phyloP scores from a whole-genome alignment of 306 rosid genomes.

The Cyamopsis tetragonoloba region DNA sequence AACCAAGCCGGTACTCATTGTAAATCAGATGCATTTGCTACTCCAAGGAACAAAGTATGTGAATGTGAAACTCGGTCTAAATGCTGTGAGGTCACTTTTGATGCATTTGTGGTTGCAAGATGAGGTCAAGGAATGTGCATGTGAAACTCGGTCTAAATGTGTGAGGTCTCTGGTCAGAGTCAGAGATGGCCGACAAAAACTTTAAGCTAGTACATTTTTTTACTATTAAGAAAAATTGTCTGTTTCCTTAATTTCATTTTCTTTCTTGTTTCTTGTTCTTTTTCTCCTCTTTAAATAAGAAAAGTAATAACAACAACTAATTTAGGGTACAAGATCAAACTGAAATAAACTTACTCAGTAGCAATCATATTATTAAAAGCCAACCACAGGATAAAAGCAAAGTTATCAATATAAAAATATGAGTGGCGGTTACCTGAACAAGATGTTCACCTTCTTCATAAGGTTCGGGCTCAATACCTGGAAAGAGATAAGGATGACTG shows the following conservation, averaged over 20 bases:
- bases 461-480: constrained; percentile 97
- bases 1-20: too few species aligned
- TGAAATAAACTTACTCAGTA: neutral
- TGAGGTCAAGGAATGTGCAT: too few species aligned
- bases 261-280: neutral
- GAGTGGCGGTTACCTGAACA: constrained; percentile 54
- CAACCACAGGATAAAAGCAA: neutral
- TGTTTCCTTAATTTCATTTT: neutral
- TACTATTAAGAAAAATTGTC: neutral
- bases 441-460: constrained; percentile 97
- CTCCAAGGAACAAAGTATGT: too few species aligned
- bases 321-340: constrained; percentile 9
- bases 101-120: too few species aligned
- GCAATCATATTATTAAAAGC: neutral
- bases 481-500: constrained; percentile 95
- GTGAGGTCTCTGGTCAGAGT: neutral
- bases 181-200: neutral
- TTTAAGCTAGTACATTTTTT: neutral
- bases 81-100: too few species aligned
- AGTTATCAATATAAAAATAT: constrained; percentile 1
- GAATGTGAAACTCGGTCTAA: too few species aligned
- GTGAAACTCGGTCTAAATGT: too few species aligned
- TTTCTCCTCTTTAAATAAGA: neutral
- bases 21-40: too few species aligned
- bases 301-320: neutral